phyloP scores from a whole-genome alignment of 345 rosid species.

The Turnera subulata region DNA sequence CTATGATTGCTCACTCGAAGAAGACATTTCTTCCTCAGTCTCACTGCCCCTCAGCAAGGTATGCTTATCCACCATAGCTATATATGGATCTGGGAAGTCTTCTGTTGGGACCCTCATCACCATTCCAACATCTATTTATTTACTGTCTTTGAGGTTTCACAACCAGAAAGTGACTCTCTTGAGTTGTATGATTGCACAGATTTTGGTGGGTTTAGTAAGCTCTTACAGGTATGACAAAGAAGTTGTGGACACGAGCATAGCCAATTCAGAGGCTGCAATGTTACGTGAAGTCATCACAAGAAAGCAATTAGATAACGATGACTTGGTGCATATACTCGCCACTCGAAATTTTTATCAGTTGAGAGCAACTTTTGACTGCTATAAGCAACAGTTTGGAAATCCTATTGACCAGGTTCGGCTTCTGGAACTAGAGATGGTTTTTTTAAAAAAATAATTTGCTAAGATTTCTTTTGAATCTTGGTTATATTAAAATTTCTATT shows the following conservation, averaged over 20 bases:
- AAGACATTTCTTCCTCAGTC: constrained; percentile 48
- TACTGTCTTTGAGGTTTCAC: background rate
- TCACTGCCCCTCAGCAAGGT: constrained; percentile 66
- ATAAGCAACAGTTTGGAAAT: constrained; percentile 48
- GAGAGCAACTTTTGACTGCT: constrained; percentile 57
- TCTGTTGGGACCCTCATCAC: background rate
- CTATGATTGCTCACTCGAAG: constrained; percentile 66
- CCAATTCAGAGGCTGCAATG: constrained; percentile 57
- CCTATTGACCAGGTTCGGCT: constrained; percentile 56
- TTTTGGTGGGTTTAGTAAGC: constrained; percentile 61
- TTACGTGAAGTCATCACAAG: constrained; percentile 53
- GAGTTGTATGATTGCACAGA: constrained; percentile 32
- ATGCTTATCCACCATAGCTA: too few species aligned
- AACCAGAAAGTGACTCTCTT: constrained; percentile 5
- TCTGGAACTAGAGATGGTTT: constrained; percentile 6
- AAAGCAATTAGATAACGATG: constrained; percentile 60
- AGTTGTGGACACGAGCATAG: constrained; percentile 43
- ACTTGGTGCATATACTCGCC: constrained; percentile 51
- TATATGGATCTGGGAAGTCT: background rate
- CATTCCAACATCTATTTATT: too few species aligned
- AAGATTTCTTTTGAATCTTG: background rate
- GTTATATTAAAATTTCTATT: constrained; percentile 3
- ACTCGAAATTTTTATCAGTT: constrained; percentile 76
- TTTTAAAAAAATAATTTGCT: background rate
- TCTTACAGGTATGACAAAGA: constrained; percentile 76